Evolutionary conservation across 2,329 filamentous ascomycete genomes (phyloP).

Genomic region (Gnomoniopsis smithogilvyi): DNA sequence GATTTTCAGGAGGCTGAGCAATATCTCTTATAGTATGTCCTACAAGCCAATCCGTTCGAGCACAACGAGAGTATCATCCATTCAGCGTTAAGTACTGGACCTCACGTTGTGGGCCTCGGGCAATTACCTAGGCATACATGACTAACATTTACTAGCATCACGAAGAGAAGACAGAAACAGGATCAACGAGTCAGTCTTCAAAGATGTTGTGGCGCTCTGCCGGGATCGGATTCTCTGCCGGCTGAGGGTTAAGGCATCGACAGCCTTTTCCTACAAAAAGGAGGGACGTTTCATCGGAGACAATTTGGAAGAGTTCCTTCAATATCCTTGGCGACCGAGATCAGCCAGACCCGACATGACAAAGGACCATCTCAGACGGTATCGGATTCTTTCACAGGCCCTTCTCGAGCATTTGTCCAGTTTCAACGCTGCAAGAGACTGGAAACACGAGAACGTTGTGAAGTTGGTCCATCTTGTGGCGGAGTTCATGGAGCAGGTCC

Average conservation of each 20-base stretch:
- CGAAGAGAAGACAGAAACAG: not conserved
- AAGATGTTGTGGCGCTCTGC: conserved; percentile 8
- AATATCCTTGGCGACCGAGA: not conserved
- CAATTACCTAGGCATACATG: too few relatives aligned
- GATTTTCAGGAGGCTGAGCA: not conserved
- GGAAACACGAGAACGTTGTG: not conserved
- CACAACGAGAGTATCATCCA: too few relatives aligned
- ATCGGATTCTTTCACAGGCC: not conserved
- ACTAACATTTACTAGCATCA: not conserved
- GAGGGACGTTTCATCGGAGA: not conserved
- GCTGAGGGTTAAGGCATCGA: not conserved
- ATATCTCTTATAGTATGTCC: not conserved
- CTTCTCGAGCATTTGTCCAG: not conserved
- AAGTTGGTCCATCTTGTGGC: not conserved
- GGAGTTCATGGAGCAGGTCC: not conserved
- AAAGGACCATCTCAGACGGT: not conserved
- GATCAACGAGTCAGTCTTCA: not conserved
- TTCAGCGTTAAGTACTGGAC: not conserved
- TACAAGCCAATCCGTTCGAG: not conserved
- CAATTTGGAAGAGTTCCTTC: conserved; percentile 1
- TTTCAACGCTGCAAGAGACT: not conserved
- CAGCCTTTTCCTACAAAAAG: not conserved
- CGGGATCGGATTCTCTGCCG: conserved; percentile 1
- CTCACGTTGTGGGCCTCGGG: not conserved
- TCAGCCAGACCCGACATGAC: not conserved